Base-by-base conservation (phyloP, 1,139 yeast species). In the Lodderomyces theae region DNA sequence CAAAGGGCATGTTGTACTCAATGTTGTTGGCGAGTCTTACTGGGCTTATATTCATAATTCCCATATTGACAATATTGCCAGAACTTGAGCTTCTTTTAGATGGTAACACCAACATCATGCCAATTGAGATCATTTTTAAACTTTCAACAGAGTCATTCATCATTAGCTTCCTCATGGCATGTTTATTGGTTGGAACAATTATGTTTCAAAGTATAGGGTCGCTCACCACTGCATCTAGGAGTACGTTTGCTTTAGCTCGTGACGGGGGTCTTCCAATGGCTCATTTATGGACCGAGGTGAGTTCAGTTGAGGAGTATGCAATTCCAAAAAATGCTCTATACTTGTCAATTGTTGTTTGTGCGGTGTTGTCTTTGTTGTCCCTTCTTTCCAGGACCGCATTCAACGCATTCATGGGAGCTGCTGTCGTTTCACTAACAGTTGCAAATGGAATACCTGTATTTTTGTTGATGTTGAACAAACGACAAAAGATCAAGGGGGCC, bases 381-480 rank as follows among this genome's bases (percentile, higher is more conserved):
- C 63, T 87, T 34, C 64, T 86, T 1, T 85, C 94, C 0, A 67
- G 80, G 3, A 77, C 89, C 4, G 94, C 95, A 1, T 85, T 86
- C 63, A 83, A 83, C 58, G 89, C 95, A 2, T 86, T 86, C 57
- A 77, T 87, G 66, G 94, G 95, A 0, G 83, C 90, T n/a, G 86
- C 94, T 4, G 94, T 87, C 1, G 74, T 86, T 30, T 78, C 90
- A 2, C 66, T 86, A 45, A 82, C 89, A 40, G 70, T 85, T 21
- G 88, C 95, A 1, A 84, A 88, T 50, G 82, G 88, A 2, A 76
- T 87, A 9, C 95, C 95, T 1, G 80, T 87, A 26, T 54, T 82
- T 1, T 71, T 83, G 22, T 74, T 81, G 17, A 58, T 87, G 60
- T 54, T 85, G 23, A 76, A 82, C 50, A 79, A 79, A 39, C 66